Evolutionary conservation across 768 basidiomycete species (phyloP).

Genomic region (Favolaschia claudopus): DNA sequence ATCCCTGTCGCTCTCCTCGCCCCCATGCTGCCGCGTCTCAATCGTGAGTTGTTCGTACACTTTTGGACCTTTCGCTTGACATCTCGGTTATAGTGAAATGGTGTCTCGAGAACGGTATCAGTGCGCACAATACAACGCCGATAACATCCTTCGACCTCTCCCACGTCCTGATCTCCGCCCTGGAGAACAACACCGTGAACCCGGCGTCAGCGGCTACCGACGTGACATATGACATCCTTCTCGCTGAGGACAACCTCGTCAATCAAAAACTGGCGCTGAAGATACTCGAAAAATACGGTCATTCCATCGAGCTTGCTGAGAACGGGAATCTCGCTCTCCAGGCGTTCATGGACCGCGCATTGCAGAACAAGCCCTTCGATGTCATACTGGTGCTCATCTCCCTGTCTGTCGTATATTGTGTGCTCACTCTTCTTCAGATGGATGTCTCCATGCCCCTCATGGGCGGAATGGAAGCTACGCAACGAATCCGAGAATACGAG

Average conservation of each 20-base stretch:
- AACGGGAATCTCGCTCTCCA: conserved; percentile 95
- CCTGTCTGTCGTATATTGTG: not conserved
- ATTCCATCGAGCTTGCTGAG: conserved; percentile 95
- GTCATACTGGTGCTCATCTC: conserved; percentile 80
- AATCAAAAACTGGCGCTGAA: conserved; percentile 97
- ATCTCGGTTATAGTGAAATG: conserved; percentile 84
- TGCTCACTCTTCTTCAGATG: conserved; percentile 65
- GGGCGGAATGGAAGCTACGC: conserved; percentile 98
- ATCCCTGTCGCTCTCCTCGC: conserved; percentile 94
- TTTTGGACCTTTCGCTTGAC: conserved; percentile 13
- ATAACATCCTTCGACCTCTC: conserved; percentile 88
- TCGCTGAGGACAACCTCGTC: conserved; percentile 96
- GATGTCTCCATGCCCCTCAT: conserved; percentile 98
- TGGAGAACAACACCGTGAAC: conserved; percentile 94
- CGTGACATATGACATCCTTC: conserved; percentile 87
- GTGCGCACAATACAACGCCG: conserved; percentile 92
- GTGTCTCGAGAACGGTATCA: conserved; percentile 96
- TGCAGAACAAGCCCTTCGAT: conserved; percentile 80
- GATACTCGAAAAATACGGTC: conserved; percentile 95
- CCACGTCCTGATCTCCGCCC: conserved; percentile 89
- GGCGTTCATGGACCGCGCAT: conserved; percentile 82
- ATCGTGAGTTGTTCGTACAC: conserved; percentile 57
- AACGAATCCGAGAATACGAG: conserved; percentile 89
- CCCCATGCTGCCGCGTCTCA: conserved; percentile 77
- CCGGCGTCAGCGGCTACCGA: conserved; percentile 88